Evolutionary conservation across 169 alveolate species (phyloP), one percentile per base, ranked within the genome.

Genomic region (Blepharisma undulans): DNA sequence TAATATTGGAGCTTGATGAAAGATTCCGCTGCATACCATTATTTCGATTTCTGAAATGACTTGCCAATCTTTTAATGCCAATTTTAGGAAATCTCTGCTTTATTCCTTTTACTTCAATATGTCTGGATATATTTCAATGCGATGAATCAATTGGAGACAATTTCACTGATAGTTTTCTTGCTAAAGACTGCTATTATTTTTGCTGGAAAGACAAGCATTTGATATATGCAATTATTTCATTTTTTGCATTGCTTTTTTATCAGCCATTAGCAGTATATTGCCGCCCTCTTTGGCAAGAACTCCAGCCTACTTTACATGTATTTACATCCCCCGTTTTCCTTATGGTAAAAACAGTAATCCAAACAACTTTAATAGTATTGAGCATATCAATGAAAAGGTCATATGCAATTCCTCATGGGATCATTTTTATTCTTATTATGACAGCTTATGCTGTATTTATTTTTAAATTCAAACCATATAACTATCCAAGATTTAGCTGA

Each of bases 231-330:
- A 33, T 76, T 16, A 88, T 48, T 1, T 30, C 80, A 5, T 30
- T 88, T 4, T 16, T 88, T 19, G 92, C 92, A 3, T 8, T 88
- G 6, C 22, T 48, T 2, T 88, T 34, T 27, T 88, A 88, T 59
- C 60, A 76, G 22, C 92, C 92, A 3, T 74, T 88, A 19, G 92
- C 87, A 32, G 92, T 61, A 1, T 88, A 33, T 61, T 72, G 88
- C 6, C 85, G 92, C 4, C 92, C 92, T 1, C 59, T 88, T 21
- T 88, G 92, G 92, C 79, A 88, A 72, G 30, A 88, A 1, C 22
- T 72, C 12, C 29, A 32, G n/a, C 74, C 92, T 29, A 88, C 88
- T 2, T 33, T 88, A 10, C 74, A 88, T 48, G 32, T 88, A 22
- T 5, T 25, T 27, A 61, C 59, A 16, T 22, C 74, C 1, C 92